Evolutionary conservation across 2,329 filamentous ascomycete genomes (phyloP), one percentile per base, ranked within the genome.

Genomic region (Waltergamsia citrina): DNA sequence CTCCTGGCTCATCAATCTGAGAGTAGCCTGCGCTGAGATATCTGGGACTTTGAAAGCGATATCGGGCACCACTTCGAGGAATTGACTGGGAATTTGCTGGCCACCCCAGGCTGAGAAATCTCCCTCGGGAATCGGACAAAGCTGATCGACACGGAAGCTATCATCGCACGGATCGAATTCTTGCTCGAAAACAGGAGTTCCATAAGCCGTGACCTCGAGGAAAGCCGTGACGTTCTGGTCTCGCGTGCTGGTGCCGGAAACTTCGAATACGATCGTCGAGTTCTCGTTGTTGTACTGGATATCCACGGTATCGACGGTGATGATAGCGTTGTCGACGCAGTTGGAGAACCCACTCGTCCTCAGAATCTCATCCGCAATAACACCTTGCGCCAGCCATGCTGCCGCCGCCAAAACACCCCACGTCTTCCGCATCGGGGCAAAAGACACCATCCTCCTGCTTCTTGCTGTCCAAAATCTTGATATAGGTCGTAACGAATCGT

Each of bases 41-140:
- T 98, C 88, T 32, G 92, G 92, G 21, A 98, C 69, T 40, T 75
- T 73, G 62, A 95, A 98, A 10, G 90, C 90, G 44, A 98, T 94
- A 3, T 75, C 63, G 2, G 92, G 92, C 26, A 98, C 90, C 59
- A 82, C 62, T 35, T 69, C 69, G 36, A 85, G 78, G 51, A 79
- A 90, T 40, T 78, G 50, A 0, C 71, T 59, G 12, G 87, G 83
- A 25, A 98, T 83, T 20, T 66, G 58, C 54, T 92, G 81, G 4
- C 61, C 63, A 30, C 87, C 90, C 28, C 64, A 61, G 7, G 90
- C 87, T 11, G 74, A 59, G 50, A 96, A 98, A 6, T 57, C 60
- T 17, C 85, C 83, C 4, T 67, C 63, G 10, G 88, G 87, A 7
- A 95, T 81, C 51, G 92, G 92, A 60, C 92, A 98, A 31, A 98